A percentile compares a stretch with the other conserved stretches of the same genome.
Conservation (phyloP, 2,329 filamentous ascomycete species). For the Nigrospora oryzae region DNA sequence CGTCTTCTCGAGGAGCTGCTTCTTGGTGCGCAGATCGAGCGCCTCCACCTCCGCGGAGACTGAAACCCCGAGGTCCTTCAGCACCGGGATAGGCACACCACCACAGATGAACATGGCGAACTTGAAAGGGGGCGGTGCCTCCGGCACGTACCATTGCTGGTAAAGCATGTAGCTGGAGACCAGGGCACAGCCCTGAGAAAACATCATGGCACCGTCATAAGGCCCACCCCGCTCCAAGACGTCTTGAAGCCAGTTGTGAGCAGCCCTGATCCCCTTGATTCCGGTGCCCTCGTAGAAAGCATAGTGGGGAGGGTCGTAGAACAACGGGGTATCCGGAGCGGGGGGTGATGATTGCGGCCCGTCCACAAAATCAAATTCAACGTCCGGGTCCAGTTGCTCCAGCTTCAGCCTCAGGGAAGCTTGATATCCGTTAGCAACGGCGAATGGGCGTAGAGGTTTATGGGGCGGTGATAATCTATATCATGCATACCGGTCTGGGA, state of each 20-base stretch:
- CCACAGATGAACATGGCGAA: constrained; percentile 32
- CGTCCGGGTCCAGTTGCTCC: neutral
- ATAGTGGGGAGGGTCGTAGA: constrained; percentile 5
- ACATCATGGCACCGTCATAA: constrained; percentile 18
- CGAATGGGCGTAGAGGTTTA: neutral
- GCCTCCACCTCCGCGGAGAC: constrained; percentile 20
- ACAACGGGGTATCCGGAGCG: constrained; percentile 3
- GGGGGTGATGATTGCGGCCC: constrained; percentile 7
- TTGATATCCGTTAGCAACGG: neutral
- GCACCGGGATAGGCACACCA: constrained; percentile 22
- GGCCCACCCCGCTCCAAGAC: constrained; percentile 17
- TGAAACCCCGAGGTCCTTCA: constrained; percentile 24
- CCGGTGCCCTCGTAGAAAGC: constrained; percentile 9
- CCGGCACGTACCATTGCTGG: constrained; percentile 22
- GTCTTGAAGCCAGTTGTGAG: constrained; percentile 24
- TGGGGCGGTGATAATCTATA: neutral
- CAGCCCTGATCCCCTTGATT: constrained; percentile 20
- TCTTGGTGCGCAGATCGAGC: constrained; percentile 13
- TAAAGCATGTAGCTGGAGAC: constrained; percentile 29
- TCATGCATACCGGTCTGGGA: neutral
- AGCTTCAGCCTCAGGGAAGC: constrained; percentile 2
- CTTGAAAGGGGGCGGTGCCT: constrained; percentile 22
- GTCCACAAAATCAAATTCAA: constrained; percentile 13
- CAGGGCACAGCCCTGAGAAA: constrained; percentile 24
- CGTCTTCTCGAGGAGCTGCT: constrained; percentile 7